Conservation (phyloP, 176 grass and related monocot genomes). For the Carex cristatella region DNA sequence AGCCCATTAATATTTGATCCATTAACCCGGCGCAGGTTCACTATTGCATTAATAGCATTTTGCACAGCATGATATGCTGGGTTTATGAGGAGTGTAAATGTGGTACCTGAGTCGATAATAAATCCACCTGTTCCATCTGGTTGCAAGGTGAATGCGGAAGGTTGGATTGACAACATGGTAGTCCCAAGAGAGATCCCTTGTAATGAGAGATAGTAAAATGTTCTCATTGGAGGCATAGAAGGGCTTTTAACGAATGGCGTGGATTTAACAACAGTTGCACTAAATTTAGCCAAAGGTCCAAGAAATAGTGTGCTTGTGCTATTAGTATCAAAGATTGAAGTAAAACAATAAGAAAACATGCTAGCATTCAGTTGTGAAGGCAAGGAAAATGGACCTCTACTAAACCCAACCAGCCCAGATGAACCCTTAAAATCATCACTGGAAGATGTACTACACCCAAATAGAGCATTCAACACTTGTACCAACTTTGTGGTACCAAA, state of each 20-base stretch:
- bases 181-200: constrained; percentile 51
- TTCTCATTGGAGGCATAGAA: constrained; percentile 24
- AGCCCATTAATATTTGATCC: constrained; percentile 23
- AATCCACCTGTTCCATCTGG: constrained; percentile 46
- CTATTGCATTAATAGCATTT: constrained; percentile 16
- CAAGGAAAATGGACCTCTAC: constrained; percentile 43
- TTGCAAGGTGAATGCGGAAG: constrained; percentile 23
- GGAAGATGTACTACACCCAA: constrained; percentile 51
- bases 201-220: constrained; percentile 60
- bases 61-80: constrained; percentile 32
- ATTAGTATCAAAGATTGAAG: constrained; percentile 40
- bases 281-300: constrained; percentile 30
- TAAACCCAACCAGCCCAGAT: constrained; percentile 47
- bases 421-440: constrained; percentile 30
- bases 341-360: constrained; percentile 72
- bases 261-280: not conserved
- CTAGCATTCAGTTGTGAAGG: constrained; percentile 53
- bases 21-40: constrained; percentile 24
- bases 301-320: constrained; percentile 47
- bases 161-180: constrained; percentile 16
- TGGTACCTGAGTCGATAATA: constrained; percentile 70
- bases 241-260: constrained; percentile 56
- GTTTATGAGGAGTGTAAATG: constrained; percentile 28
- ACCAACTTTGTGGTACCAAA: constrained; percentile 29
- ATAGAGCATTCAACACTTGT: constrained; percentile 22